phyloP scores from a whole-genome alignment of 2,329 filamentous ascomycete genomes.

The Epichloe gansuensis region DNA sequence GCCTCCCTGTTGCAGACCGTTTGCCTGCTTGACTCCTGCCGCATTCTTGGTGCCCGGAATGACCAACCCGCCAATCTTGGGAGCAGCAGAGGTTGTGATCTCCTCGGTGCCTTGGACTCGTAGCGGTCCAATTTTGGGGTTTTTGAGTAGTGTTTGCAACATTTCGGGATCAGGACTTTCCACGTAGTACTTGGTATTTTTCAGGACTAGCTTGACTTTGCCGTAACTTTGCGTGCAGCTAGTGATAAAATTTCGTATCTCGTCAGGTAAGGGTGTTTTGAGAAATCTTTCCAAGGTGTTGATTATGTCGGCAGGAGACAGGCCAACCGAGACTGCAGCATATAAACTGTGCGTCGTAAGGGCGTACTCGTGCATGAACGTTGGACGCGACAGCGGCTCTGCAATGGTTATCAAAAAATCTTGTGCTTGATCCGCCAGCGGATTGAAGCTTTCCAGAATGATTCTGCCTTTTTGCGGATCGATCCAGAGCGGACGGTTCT shows the following conservation, averaged over 20 bases:
- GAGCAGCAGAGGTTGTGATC: constrained; percentile 68
- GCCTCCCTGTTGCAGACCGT: constrained; percentile 20
- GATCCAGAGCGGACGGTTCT: constrained; percentile 85
- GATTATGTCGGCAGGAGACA: constrained; percentile 81
- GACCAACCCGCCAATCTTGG: constrained; percentile 74
- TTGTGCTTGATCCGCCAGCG: constrained; percentile 73
- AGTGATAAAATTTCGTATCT: constrained; percentile 63
- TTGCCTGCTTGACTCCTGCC: constrained; percentile 69
- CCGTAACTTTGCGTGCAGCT: constrained; percentile 82
- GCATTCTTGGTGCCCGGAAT: constrained; percentile 94
- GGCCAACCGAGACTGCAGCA: constrained; percentile 87
- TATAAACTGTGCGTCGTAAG: constrained; percentile 89
- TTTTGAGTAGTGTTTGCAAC: constrained; percentile 74
- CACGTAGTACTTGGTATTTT: constrained; percentile 87
- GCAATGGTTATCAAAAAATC: constrained; percentile 94
- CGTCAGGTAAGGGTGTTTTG: constrained; percentile 75
- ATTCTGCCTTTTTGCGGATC: constrained; percentile 77
- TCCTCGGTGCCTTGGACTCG: constrained; percentile 60
- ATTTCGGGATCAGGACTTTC: constrained; percentile 83
- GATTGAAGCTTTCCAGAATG: constrained; percentile 88
- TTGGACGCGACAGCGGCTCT: constrained; percentile 80
- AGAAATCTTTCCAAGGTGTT: constrained; percentile 76
- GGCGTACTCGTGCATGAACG: constrained; percentile 85
- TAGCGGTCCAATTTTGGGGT: constrained; percentile 67
- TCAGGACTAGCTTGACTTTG: constrained; percentile 88